Conservation (phyloP, 1,284 basidiomycete species). For the Farysia itapuensis region DNA sequence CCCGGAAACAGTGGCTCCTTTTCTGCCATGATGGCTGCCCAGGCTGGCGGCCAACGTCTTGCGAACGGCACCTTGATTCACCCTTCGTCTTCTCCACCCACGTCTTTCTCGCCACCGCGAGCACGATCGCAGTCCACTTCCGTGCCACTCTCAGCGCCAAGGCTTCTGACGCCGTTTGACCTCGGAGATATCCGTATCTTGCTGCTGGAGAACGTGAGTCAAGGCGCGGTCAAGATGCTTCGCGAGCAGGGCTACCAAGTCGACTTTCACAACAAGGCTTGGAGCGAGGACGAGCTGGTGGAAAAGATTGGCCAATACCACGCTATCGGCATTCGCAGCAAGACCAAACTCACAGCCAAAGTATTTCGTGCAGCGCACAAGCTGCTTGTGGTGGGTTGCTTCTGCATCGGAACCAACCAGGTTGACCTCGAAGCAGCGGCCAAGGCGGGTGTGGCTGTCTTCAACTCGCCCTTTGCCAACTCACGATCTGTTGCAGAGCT, state of each 20-base stretch:
- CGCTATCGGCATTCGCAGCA: slow-evolving; percentile 93
- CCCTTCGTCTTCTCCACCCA: slow-evolving; percentile 25
- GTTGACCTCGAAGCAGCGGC: slow-evolving; percentile 86
- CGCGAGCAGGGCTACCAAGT: slow-evolving; percentile 86
- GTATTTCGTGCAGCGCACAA: slow-evolving; percentile 67
- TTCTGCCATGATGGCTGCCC: slow-evolving; percentile 51
- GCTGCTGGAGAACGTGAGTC: slow-evolving; percentile 91
- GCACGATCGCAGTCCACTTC: slow-evolving; percentile 32
- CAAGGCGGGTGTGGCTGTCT: slow-evolving; percentile 89
- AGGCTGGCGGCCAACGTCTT: slow-evolving; percentile 27
- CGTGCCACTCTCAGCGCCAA: slow-evolving; percentile 34
- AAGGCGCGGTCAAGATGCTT: slow-evolving; percentile 82
- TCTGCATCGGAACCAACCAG: slow-evolving; percentile 99
- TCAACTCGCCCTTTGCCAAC: slow-evolving; percentile 99
- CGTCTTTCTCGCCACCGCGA: slow-evolving; percentile 31
- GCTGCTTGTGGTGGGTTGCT: slow-evolving; percentile 96
- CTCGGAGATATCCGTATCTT: slow-evolving; percentile 65
- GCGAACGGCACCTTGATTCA: slow-evolving; percentile 24
- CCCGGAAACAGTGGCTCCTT: slow-evolving; percentile 44
- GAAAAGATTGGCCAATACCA: slow-evolving; percentile 85
- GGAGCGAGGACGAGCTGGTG: slow-evolving; percentile 88
- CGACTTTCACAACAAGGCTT: slow-evolving; percentile 82
- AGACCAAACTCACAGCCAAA: slow-evolving; percentile 90
- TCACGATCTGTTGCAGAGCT: slow-evolving; percentile 98
- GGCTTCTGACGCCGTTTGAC: slow-evolving; percentile 55